phyloP scores from a whole-genome alignment of 2,329 filamentous ascomycete genomes.

The Alternaria conjuncta region DNA sequence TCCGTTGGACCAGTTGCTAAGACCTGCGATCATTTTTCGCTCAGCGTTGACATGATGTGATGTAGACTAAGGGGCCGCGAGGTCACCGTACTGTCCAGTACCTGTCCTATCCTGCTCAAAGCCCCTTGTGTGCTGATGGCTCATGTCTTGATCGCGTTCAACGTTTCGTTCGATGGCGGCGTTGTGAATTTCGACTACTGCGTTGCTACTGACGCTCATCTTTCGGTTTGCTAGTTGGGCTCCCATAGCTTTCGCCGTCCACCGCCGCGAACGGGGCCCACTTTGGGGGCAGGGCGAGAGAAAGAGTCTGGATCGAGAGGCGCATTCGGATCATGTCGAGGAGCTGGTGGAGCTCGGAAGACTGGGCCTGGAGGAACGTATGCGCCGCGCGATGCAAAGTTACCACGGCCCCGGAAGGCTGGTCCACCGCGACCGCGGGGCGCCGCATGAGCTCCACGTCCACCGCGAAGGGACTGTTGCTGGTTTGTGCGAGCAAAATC shows the following conservation, averaged over 20 bases:
- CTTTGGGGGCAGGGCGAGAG: conserved; percentile 41
- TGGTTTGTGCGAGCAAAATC: conserved; percentile 53
- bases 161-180: conserved; percentile 2
- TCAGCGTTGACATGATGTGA: not conserved
- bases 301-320: conserved; percentile 52
- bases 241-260: conserved; percentile 50
- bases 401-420: conserved; percentile 36
- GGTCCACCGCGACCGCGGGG: conserved; percentile 33
- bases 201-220: conserved; percentile 14
- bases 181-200: conserved; percentile 5
- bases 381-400: conserved; percentile 37
- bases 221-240: conserved; percentile 39
- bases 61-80: not conserved
- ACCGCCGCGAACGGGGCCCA: conserved; percentile 40
- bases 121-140: not conserved
- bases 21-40: not conserved
- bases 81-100: conserved; percentile 3
- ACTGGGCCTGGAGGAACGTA: conserved; percentile 40
- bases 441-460: conserved; percentile 33
- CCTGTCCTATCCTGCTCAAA: conserved; percentile 1
- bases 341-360: conserved; percentile 33
- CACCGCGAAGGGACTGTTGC: conserved; percentile 40
- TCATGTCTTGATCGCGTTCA: conserved; percentile 1
- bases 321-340: conserved; percentile 43
- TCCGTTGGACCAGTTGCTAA: not conserved